Percentiles rank a stretch among this genome's conserved stretches.
phyloP scores from a whole-genome alignment of 2,329 filamentous ascomycete genomes.

The Cladobotryum protrusum region DNA sequence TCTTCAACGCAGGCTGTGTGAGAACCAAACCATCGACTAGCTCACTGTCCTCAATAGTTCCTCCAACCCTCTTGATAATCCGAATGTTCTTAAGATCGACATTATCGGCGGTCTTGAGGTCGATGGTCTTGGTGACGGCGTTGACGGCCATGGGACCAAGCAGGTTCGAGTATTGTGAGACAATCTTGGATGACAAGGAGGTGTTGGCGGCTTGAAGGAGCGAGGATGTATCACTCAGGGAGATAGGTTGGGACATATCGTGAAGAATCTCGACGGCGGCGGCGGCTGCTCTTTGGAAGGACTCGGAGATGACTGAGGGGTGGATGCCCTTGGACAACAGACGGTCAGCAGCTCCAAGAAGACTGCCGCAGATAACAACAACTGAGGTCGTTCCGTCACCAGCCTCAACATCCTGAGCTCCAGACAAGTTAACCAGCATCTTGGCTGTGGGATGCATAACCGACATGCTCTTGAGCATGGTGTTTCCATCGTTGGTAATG shows the following conservation, averaged over 20 bases:
- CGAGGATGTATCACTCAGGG: slow-evolving; percentile 78
- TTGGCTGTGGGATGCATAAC: slow-evolving; percentile 99
- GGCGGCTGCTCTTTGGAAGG: slow-evolving; percentile 89
- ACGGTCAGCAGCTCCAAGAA: slow-evolving; percentile 88
- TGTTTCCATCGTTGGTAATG: slow-evolving; percentile 99
- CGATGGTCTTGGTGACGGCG: slow-evolving; percentile 91
- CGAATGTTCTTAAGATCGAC: slow-evolving; percentile 95
- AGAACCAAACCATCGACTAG: slow-evolving; percentile 92
- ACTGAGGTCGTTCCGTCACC: slow-evolving; percentile 98
- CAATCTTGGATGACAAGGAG: slow-evolving; percentile 96
- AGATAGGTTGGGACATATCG: slow-evolving; percentile 92
- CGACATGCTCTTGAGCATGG: slow-evolving; percentile 98
- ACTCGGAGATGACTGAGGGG: slow-evolving; percentile 94
- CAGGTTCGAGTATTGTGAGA: slow-evolving; percentile 91
- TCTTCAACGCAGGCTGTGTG: slow-evolving; percentile 89
- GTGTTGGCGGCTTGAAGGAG: slow-evolving; percentile 96
- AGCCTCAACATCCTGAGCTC: slow-evolving; percentile 96
- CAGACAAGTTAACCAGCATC: slow-evolving; percentile 96
- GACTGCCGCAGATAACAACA: slow-evolving; percentile 92
- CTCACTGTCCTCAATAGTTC: slow-evolving; percentile 97
- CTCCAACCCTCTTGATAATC: slow-evolving; percentile 95
- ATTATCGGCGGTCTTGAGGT: slow-evolving; percentile 91
- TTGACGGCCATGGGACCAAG: slow-evolving; percentile 98
- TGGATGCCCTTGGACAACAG: slow-evolving; percentile 91
- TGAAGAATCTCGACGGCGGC: slow-evolving; percentile 86